These are phyloP conservation scores for Lachancea quebecensis DNA, from an alignment of 805 yeast species.

Conservation along the genomic window DNA sequence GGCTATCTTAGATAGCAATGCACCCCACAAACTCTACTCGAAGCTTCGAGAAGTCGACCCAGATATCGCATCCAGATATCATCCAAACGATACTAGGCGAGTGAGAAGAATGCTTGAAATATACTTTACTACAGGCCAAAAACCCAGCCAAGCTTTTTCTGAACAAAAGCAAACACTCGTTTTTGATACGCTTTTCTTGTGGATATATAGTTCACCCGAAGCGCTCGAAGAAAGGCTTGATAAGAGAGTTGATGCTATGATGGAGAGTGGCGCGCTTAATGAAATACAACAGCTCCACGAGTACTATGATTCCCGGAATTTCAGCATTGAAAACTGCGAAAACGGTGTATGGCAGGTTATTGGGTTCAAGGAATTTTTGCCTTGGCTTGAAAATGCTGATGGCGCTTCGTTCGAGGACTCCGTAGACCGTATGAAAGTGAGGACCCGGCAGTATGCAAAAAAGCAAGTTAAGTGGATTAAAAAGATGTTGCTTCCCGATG, in stretches of 20 bases:
- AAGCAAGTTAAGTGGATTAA: constrained; percentile 88
- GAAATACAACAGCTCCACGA: constrained; percentile 61
- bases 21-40: constrained; percentile 32
- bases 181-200: constrained; percentile 61
- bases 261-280: constrained; percentile 54
- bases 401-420: constrained; percentile 37
- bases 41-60: constrained; percentile 58
- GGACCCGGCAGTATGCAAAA: constrained; percentile 82
- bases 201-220: constrained; percentile 69
- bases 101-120: constrained; percentile 78
- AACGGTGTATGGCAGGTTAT: constrained; percentile 90
- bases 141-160: constrained; percentile 64
- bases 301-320: constrained; percentile 31
- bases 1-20: constrained; percentile 44
- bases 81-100: constrained; percentile 82
- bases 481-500: constrained; percentile 57
- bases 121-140: constrained; percentile 54
- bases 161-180: constrained; percentile 54
- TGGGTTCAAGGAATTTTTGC: constrained; percentile 85
- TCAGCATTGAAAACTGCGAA: constrained; percentile 41
- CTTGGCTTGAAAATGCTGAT: constrained; percentile 43
- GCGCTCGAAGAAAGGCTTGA: constrained; percentile 61
- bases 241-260: constrained; percentile 76
- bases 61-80: constrained; percentile 67
- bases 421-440: constrained; percentile 68